Evolutionary conservation across 305 asterid genomes (phyloP).

Genomic region (Ilex paraguariensis): DNA sequence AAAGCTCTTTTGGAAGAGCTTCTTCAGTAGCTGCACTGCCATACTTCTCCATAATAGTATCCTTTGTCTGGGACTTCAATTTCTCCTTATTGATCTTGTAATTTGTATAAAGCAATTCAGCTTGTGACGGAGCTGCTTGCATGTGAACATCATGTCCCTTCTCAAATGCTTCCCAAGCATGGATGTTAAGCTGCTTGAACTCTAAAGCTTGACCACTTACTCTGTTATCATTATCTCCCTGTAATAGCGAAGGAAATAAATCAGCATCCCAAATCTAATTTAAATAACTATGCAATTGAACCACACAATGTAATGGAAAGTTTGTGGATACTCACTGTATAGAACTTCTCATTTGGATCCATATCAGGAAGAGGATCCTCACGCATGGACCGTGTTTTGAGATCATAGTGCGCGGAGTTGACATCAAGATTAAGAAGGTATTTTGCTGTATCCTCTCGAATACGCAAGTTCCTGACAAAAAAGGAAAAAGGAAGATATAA

Average conservation of each 20-base stretch:
- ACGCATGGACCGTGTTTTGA: constrained; percentile 97
- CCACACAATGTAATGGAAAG: not conserved
- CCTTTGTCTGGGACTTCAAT: constrained; percentile 78
- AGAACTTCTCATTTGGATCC: constrained; percentile 96
- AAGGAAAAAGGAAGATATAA: not conserved
- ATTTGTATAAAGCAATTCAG: constrained; percentile 72
- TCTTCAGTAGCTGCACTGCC: constrained; percentile 93
- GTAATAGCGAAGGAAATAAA: constrained; percentile 8
- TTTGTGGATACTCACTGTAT: constrained; percentile 43
- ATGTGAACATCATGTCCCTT: constrained; percentile 95
- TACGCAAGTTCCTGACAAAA: constrained; percentile 75
- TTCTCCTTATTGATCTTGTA: constrained; percentile 72
- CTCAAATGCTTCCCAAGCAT: constrained; percentile 98
- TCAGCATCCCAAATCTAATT: not conserved
- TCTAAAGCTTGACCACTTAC: constrained; percentile 95
- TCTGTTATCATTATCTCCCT: constrained; percentile 90
- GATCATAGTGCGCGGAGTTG: constrained; percentile 92
- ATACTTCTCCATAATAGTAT: constrained; percentile 76
- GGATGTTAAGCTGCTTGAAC: constrained; percentile 90
- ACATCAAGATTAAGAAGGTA: constrained; percentile 95
- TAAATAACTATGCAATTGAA: not conserved
- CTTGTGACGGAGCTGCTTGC: constrained; percentile 99
- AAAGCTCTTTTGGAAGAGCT: constrained; percentile 71
- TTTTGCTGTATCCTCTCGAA: constrained; percentile 95
- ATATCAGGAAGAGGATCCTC: constrained; percentile 98